Evolutionary conservation across 805 yeast genomes (phyloP), one percentile per base, ranked within the genome.

Genomic region (Cyberlindnera meyerae): DNA sequence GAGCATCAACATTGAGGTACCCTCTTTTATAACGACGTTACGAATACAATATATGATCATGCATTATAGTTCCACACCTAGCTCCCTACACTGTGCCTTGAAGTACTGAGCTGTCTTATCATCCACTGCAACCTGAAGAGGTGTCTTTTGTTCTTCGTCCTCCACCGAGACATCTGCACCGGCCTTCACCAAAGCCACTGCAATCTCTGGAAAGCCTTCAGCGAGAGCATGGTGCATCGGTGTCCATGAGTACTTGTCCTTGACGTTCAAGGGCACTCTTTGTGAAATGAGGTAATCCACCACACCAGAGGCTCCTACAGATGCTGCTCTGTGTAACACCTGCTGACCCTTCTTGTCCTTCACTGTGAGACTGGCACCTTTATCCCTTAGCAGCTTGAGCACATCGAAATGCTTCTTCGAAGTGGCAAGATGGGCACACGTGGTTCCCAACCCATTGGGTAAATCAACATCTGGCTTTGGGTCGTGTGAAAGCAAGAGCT

Each of bases 171-270:
- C 57, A 47, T 83, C 87, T 0, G 95, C 96, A 0, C 90, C 90
- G 5, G 70, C 63, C 35, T 70, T 66, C 2, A 79, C 77, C 31
- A 89, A 61, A 24, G 65, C 51, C 1, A 77, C 65, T 0, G 84
- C 95, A 9, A 76, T 75, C 40, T 84, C 95, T 1, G 82, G 88
- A 49, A 79, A 80, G 0, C 96, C 96, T 59, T 89, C 97, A 0
- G 95, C 87, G 38, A 82, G 61, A 0, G 97, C 96, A 59, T 86
- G 95, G 57, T 86, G 95, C 42, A 90, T 57, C 1, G 96, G 79
- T 0, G 95, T 82, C 88, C 93, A 86, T 0, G 95, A 93, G 36
- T 70, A 70, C 11, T 47, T 45, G 53, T 89, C 97, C 26, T 73
- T 71, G 4, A 79, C 68, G 49, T 87, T 83, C 16, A 88, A 56